These are phyloP conservation scores for Vitis rupestris DNA, from an alignment of 164 flowering plant species.

Conservation along the genomic window DNA sequence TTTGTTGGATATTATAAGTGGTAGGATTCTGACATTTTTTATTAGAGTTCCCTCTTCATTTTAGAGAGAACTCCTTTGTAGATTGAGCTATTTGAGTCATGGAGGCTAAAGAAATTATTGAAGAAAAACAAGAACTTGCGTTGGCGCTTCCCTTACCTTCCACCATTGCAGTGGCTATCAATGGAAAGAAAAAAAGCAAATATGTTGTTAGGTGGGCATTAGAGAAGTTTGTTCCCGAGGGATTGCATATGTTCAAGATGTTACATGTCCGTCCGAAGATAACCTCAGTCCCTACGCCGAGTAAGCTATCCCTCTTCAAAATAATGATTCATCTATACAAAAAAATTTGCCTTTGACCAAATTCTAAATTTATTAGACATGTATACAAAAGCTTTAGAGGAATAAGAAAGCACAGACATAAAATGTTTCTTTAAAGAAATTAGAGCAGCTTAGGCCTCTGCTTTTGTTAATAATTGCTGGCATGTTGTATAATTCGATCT, in stretches of 20 bases:
- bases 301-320: constrained; percentile 31
- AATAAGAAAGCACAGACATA: too few species aligned
- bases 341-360: too few species aligned
- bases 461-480: too few species aligned
- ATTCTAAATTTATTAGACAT: too few species aligned
- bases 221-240: constrained; percentile 66
- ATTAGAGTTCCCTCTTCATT: background rate
- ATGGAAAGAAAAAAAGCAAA: constrained; percentile 57
- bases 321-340: background rate
- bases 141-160: constrained; percentile 20
- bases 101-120: constrained; percentile 35
- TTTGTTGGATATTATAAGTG: too few species aligned
- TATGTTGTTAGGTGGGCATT: constrained; percentile 73
- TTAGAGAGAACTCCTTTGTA: background rate
- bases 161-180: constrained; percentile 58
- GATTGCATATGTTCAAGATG: constrained; percentile 53
- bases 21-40: background rate
- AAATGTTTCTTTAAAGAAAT: too few species aligned
- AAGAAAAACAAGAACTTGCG: constrained; percentile 21
- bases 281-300: constrained; percentile 55
- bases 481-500: too few species aligned
- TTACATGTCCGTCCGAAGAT: constrained; percentile 57
- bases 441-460: too few species aligned
- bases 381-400: too few species aligned
- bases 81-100: constrained; percentile 8